Evolutionary conservation across 2,329 filamentous ascomycete species (phyloP), one percentile per base, ranked within the genome.

Genomic region (Epichloe typhina): DNA sequence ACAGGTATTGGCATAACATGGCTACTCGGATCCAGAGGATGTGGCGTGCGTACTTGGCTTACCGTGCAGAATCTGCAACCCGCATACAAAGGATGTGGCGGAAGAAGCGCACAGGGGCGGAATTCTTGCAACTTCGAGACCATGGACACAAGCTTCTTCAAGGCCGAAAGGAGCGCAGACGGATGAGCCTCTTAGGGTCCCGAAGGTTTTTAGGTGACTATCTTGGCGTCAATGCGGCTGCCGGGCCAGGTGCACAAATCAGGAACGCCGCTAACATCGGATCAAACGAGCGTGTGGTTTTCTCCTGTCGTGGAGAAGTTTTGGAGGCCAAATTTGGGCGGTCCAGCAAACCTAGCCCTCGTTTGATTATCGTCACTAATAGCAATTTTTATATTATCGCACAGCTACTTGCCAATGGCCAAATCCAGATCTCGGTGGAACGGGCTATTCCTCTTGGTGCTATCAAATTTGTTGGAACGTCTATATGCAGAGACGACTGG

Each of bases 1-100:
- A 98, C 65, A 79, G 88, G 51, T 98, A 97, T 69, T 97, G 91
- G 91, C 91, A 97, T 69, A 98, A 97, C 70, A 97, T 98, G 93
- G 93, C 93, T 3, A 95, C 91, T 53, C 82, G 93, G 53, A 97
- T 98, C 53, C 93, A 98, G 70, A 81, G 93, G 58, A 93, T 95
- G 63, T 98, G 93, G 93, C 81, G 93, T 60, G 95, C 94, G 49
- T 97, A 96, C 63, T 77, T 97, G 40, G 83, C 91, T 5, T 97
- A 97, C 68, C 82, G 93, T 43, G 85, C 82, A 26, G 93, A 98
- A 68, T 93, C 88, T 53, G 93, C 93, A 6, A 95, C 85, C 13
- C 82, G 93, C 36, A 97, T 98, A 57, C 93, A 97, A 65, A 80
- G 88, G 41, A 90, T 95, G 72, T 98, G 90, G 90, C 80, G 91